Evolutionary conservation across 805 yeast genomes (phyloP), one percentile per base, ranked within the genome.

Genomic region (Teunomyces stri): DNA sequence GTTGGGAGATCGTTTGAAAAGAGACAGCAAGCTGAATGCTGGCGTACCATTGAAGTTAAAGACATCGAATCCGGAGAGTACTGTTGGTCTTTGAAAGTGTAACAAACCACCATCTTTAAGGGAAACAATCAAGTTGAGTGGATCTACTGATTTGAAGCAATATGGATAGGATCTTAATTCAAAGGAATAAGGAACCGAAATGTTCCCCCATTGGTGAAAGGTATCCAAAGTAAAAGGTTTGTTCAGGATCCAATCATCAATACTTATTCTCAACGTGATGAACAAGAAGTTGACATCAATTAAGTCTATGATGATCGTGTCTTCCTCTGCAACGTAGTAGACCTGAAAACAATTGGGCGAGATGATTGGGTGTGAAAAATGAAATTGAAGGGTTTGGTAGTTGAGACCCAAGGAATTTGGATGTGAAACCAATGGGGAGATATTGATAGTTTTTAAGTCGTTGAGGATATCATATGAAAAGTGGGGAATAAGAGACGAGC

Each of bases 101-200:
- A 89, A 65, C 36, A 90, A 61, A 1, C 91, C 89, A 21, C 97
- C 97, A 65, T 91, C 96, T 38, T 75, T 74, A 42, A 90, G 69
- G 4, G 89, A 73, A 0, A 85, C 80, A 3, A 89, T 60, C 6
- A 82, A 59, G 39, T 76, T 72, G 2, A 59, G 56, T 0, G 66
- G 51, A 28, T 79, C 74, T 12, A 82, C 63, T 1, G 84, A 62
- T 43, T 73, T 68, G 50, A 86, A 55, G 16, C 74, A 64, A 37
- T 79, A 78, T 1, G 92, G 89, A 20, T 61, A 48, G 3, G 70
- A 66, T 38, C 73, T 59, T 47, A 72, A 60, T 48, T 72, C 78
- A 54, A 72, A 72, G n/a, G 76, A 69, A 61, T 84, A 87, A 0
- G 94, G 91, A 31, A 79, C 78, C 6, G 87, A 78, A 45, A 84